phyloP scores from a whole-genome alignment of 2,329 filamentous ascomycete species.

The Ascochyta viciae-villosae region DNA sequence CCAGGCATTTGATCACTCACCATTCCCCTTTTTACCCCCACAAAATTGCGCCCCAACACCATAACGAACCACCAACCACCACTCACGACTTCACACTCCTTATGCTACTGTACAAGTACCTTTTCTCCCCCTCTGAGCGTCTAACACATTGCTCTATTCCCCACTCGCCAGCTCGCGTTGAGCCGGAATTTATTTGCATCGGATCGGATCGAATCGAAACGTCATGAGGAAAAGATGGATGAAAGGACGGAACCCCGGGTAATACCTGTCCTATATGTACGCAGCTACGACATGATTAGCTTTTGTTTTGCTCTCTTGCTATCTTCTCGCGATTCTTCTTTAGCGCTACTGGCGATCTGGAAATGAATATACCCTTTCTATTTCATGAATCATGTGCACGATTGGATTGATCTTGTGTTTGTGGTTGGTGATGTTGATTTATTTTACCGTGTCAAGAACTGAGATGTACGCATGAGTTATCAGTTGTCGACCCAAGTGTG shows the following conservation, averaged over 20 bases:
- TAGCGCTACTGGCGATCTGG: conserved; percentile 14
- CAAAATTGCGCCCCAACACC: conserved; percentile 7
- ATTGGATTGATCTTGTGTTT: not conserved
- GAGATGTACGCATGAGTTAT: not conserved
- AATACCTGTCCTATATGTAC: conserved; percentile 7
- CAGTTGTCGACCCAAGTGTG: not conserved
- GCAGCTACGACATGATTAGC: conserved; percentile 12
- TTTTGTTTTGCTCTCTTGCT: not conserved
- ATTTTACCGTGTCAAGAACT: not conserved
- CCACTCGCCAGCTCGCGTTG: conserved; percentile 1
- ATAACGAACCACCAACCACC: conserved; percentile 2
- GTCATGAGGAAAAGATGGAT: not conserved
- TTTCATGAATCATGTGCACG: not conserved
- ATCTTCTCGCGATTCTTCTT: conserved; percentile 5
- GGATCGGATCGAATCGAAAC: not conserved
- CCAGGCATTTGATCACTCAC: not conserved
- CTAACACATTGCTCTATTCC: conserved; percentile 10
- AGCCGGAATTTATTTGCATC: conserved; percentile 4
- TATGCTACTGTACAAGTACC: conserved; percentile 20
- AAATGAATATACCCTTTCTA: conserved; percentile 20
- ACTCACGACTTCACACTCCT: conserved; percentile 14
- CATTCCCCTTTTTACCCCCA: not conserved
- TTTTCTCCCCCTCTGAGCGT: not conserved
- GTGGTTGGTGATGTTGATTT: not conserved
- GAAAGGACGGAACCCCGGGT: not conserved